phyloP scores from a whole-genome alignment of 2,329 filamentous ascomycete genomes.

The Raffaelea ambrosiae region DNA sequence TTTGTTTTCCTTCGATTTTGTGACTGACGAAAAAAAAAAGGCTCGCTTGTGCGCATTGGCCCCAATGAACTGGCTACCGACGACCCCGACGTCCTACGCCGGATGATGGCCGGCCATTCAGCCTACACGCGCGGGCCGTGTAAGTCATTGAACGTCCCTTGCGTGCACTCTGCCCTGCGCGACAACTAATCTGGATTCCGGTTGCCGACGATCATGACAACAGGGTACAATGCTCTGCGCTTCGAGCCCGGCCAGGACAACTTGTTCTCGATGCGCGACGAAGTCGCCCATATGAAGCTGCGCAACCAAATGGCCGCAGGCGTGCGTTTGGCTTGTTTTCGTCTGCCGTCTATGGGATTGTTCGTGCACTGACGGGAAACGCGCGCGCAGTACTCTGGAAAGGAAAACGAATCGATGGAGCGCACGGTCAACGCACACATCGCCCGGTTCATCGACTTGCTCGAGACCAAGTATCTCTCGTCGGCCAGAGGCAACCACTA shows the following conservation, averaged over 20 bases:
- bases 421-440: conserved; percentile 34
- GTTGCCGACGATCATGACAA: no score
- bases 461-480: conserved; percentile 28
- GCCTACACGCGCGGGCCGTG: conserved; percentile 27
- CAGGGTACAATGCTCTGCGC: conserved; percentile 37
- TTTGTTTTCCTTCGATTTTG: no score
- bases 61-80: conserved; percentile 19
- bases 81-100: conserved; percentile 18
- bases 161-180: no score
- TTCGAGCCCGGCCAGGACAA: conserved; percentile 42
- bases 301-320: conserved; percentile 24
- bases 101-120: conserved; percentile 26
- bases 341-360: conserved; percentile 34
- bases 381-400: conserved; percentile 15
- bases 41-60: conserved; percentile 17
- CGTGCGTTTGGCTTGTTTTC: conserved; percentile 25
- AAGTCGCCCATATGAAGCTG: conserved; percentile 29
- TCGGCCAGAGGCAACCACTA: background rate
- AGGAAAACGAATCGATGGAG: conserved; percentile 18
- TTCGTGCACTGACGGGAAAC: conserved; percentile 32
- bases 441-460: conserved; percentile 31
- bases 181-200: no score
- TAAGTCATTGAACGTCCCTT: no score
- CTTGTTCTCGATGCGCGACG: conserved; percentile 39
- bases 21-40: conserved; percentile 4